These are phyloP conservation scores for Torrubiellomyces zombiae DNA, from an alignment of 2,329 filamentous ascomycete genomes.

Conservation along the genomic window DNA sequence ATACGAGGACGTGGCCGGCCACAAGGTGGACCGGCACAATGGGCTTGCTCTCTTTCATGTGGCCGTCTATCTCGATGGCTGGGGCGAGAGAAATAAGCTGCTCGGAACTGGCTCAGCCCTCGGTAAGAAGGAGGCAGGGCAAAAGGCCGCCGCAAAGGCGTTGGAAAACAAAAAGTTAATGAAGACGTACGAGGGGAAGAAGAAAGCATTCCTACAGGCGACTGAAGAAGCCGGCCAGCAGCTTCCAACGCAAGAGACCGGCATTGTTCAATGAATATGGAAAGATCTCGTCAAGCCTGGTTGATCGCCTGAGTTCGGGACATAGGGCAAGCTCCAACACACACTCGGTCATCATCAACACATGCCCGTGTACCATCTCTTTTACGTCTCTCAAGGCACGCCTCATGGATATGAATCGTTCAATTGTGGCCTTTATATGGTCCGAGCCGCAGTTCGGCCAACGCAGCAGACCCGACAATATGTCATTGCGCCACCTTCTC, in stretches of 20 bases:
- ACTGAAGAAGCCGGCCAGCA: conserved; percentile 6
- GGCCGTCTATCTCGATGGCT: conserved; percentile 49
- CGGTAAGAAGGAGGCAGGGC: conserved; percentile 53
- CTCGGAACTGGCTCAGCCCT: conserved; percentile 47
- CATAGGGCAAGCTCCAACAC: no score
- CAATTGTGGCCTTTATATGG: no score
- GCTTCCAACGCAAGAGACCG: conserved; percentile 3
- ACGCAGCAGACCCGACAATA: no score
- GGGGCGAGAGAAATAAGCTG: conserved; percentile 45
- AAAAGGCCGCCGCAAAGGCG: conserved; percentile 47
- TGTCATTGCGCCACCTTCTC: neutral
- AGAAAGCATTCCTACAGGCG: conserved; percentile 23
- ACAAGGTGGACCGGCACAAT: conserved; percentile 34
- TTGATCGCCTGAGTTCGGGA: no score
- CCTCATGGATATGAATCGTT: neutral
- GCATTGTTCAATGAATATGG: neutral
- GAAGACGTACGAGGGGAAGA: conserved; percentile 30
- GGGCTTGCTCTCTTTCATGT: conserved; percentile 44
- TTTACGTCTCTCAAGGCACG: no score
- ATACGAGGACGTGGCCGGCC: conserved; percentile 40
- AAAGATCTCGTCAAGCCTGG: no score
- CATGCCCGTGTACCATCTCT: no score
- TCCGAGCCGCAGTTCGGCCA: no score
- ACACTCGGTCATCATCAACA: no score
- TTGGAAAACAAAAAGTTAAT: conserved; percentile 51